A percentile compares a stretch with the other conserved stretches of the same genome.
These are phyloP conservation scores for Pichia sp. DNA, from an alignment of 1,139 yeast species.

Conservation along the genomic window DNA sequence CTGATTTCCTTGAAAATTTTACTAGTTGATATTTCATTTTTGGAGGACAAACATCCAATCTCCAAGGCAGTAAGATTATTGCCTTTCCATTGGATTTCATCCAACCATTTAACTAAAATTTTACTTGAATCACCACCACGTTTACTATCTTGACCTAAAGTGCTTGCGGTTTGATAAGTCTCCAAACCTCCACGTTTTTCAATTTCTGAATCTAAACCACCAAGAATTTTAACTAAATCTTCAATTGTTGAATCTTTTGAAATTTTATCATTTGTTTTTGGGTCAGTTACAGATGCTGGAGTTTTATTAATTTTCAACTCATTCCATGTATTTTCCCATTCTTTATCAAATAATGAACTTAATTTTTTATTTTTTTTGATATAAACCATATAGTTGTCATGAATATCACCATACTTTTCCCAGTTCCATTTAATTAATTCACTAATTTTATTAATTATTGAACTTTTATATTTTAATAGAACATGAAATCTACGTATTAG, in stretches of 20 bases:
- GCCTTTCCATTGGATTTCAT: constrained; percentile 25
- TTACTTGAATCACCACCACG: constrained; percentile 93
- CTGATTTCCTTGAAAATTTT: constrained; percentile 42
- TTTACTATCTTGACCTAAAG: constrained; percentile 66
- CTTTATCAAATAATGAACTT: constrained; percentile 6
- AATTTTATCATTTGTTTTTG: constrained; percentile 8
- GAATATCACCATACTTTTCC: constrained; percentile 20
- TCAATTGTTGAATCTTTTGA: constrained; percentile 1
- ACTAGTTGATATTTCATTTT: constrained; percentile 61
- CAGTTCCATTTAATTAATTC: constrained; percentile 16
- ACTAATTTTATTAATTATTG: constrained; percentile 31
- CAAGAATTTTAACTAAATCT: constrained; percentile 32
- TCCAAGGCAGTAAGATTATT: constrained; percentile 47
- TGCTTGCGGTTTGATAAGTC: constrained; percentile 80
- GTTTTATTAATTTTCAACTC: constrained; percentile 22
- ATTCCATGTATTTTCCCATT: constrained; percentile 9
- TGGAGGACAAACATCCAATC: constrained; percentile 70
- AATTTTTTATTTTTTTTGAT: not conserved
- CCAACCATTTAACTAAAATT: constrained; percentile 62
- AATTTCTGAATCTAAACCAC: constrained; percentile 54
- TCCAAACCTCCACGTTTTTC: constrained; percentile 60
- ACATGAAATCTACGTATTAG: constrained; percentile 65
- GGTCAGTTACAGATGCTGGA: constrained; percentile 12
- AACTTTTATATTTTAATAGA: constrained; percentile 44
- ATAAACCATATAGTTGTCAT: constrained; percentile 26